Percentiles rank a stretch among this genome's conserved stretches.
These are phyloP conservation scores for Hericium rajendrae DNA, from an alignment of 768 basidiomycete species.

Conservation along the genomic window DNA sequence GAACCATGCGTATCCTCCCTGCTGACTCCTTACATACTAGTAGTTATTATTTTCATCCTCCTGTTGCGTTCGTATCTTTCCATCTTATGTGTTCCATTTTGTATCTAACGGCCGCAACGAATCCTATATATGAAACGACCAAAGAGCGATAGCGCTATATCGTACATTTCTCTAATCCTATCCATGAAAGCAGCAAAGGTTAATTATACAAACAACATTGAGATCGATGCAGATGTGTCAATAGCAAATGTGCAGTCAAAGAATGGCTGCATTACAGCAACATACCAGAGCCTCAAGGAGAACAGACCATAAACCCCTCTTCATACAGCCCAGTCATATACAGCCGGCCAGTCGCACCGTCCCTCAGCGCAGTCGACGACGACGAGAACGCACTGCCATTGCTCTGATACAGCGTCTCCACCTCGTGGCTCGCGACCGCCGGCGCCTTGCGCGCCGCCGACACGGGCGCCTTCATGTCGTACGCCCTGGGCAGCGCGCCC, in stretches of 20 bases:
- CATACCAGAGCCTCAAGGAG: too few relatives aligned
- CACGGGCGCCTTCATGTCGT: conserved; percentile 22
- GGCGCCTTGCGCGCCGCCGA: conserved; percentile 35
- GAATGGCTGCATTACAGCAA: too few relatives aligned
- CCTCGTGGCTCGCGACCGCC: conserved; percentile 25
- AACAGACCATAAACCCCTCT: too few relatives aligned
- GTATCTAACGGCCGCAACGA: background rate
- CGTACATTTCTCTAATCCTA: too few relatives aligned
- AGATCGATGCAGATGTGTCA: too few relatives aligned
- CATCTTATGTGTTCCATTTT: background rate
- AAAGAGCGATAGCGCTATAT: background rate
- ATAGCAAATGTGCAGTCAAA: too few relatives aligned
- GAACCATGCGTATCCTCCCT: background rate
- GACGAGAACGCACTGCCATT: conserved; percentile 51
- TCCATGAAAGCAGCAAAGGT: too few relatives aligned
- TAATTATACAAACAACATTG: too few relatives aligned
- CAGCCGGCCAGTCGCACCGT: conserved; percentile 19
- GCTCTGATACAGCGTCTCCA: conserved; percentile 68
- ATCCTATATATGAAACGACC: background rate
- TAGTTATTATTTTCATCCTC: background rate
- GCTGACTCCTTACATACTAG: background rate
- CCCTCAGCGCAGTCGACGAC: conserved; percentile 43
- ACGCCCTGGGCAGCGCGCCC: too few relatives aligned
- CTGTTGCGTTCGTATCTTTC: background rate
- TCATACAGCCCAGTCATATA: too few relatives aligned